Evolutionary conservation across 352 stramenopile genomes (phyloP).

Genomic region (Pythium monospermum): DNA sequence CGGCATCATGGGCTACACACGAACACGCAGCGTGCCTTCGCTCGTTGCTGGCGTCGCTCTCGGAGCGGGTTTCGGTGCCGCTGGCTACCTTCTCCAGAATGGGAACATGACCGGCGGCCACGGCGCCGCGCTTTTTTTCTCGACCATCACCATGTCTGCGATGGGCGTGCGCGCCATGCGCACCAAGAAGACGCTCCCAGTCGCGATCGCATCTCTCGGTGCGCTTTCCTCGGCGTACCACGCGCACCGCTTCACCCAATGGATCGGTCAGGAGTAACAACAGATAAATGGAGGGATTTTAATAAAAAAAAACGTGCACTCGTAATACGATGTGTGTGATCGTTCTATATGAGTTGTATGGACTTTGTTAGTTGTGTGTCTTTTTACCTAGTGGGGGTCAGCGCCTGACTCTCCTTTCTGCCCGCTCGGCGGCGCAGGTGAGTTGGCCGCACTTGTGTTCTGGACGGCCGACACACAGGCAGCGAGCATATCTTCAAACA

Average conservation of each 20-base stretch:
- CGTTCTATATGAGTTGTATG: slow-evolving; percentile 17
- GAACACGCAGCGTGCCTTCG: slow-evolving; percentile 74
- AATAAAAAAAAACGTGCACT: neutral
- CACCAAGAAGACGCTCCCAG: slow-evolving; percentile 66
- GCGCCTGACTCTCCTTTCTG: neutral
- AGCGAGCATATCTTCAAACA: slow-evolving; percentile 87
- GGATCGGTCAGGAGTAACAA: slow-evolving; percentile 75
- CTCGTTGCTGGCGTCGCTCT: slow-evolving; percentile 79
- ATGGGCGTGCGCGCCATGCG: slow-evolving; percentile 81
- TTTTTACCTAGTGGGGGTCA: neutral
- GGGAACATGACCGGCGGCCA: slow-evolving; percentile 82
- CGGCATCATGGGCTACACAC: slow-evolving; percentile 76
- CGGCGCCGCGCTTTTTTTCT: slow-evolving; percentile 71
- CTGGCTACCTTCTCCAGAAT: slow-evolving; percentile 75
- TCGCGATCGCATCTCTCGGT: slow-evolving; percentile 68
- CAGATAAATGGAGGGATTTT: neutral
- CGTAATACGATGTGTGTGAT: too few relatives aligned
- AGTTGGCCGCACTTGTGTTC: slow-evolving; percentile 16
- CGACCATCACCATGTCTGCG: slow-evolving; percentile 77
- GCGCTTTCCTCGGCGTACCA: slow-evolving; percentile 80
- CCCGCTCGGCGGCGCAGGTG: neutral
- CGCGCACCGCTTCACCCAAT: slow-evolving; percentile 74
- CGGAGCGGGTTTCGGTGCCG: slow-evolving; percentile 70
- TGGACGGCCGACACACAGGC: slow-evolving; percentile 79
- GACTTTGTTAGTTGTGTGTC: slow-evolving; percentile 3